These are phyloP conservation scores for Myriosclerotinia duriaeana DNA, from an alignment of 2,329 filamentous ascomycete species.

Conservation along the genomic window DNA sequence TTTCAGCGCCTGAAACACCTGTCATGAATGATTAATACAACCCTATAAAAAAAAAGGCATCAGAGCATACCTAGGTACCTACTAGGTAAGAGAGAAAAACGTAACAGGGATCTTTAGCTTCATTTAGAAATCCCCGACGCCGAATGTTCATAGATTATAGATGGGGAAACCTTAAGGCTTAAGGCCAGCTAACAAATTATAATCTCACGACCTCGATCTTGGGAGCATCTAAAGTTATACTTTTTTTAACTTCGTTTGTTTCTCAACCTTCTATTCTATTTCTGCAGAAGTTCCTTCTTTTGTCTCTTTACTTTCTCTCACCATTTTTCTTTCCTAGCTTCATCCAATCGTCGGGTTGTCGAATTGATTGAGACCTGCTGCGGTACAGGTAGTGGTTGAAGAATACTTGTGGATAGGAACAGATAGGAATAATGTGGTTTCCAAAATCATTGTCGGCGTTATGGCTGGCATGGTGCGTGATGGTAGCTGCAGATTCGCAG, in stretches of 20 bases:
- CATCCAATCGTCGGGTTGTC: not conserved
- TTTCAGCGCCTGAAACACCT: not conserved
- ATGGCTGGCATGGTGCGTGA: conserved; percentile 41
- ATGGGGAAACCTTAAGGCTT: not conserved
- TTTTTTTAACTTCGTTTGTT: not conserved
- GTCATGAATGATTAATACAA: not conserved
- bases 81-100: not conserved
- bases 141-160: not conserved
- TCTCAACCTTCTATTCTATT: conserved; percentile 8
- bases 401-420: conserved; percentile 10
- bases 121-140: conserved; percentile 3
- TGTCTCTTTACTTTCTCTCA: conserved; percentile 13
- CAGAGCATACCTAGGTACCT: too few relatives aligned
- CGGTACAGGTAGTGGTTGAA: not conserved
- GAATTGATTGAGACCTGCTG: not conserved
- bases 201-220: not conserved
- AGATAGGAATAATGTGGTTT: conserved; percentile 37
- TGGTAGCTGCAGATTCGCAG: conserved; percentile 39
- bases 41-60: too few relatives aligned
- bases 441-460: conserved; percentile 34
- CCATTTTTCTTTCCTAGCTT: not conserved
- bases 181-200: conserved; percentile 18
- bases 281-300: not conserved
- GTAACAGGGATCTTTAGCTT: conserved; percentile 12
- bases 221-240: not conserved